Evolutionary conservation across 1,139 yeast genomes (phyloP), one percentile per base, ranked within the genome.

Genomic region (Taphrina communis): DNA sequence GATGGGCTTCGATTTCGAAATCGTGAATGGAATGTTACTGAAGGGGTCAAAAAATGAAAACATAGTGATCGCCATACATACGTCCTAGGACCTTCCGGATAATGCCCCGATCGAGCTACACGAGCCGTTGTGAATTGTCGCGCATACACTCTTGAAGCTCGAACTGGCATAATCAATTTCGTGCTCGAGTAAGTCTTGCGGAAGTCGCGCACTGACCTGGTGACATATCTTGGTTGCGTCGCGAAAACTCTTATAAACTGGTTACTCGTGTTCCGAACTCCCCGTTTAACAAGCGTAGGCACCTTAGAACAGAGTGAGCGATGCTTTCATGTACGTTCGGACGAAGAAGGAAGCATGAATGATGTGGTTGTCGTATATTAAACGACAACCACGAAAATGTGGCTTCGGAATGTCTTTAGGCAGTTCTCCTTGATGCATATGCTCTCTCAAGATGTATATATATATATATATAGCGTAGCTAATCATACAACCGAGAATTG

Each of bases 41-140:
- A n/a, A 39, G 35, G 12, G 12, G 9, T 12, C 17, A 17, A 12
- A 44, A n/a, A 17, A 25, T 25, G 31, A 4, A 25, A 25, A 25
- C 31, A 25, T 25, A 4, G 4, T 2, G 4, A 25, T 2, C 31
- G 31, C 31, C 19, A 12, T 6, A 21, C 67, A 17, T 55, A 63
- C 67, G 67, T 63, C 21, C 67, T 46, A 38, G 67, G 67, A 3
- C 67, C 67, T 50, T 63, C 61, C 14, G 67, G 67, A 55, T 55
- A 53, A 39, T 63, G 67, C 35, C 67, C 67, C 7, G 55, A 44
- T 21, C 67, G 61, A 19, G 56, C 67, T n/a, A 63, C 61, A 6
- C 53, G 38, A 14, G 67, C 50, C n/a, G 67, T 63, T 17, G 67
- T 52, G 46, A 63, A 63, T 36, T 63, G 67, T 35, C 67, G 42